Conservation (phyloP, 192 early-diverging fungal genomes). For the Diversispora epigaea region DNA sequence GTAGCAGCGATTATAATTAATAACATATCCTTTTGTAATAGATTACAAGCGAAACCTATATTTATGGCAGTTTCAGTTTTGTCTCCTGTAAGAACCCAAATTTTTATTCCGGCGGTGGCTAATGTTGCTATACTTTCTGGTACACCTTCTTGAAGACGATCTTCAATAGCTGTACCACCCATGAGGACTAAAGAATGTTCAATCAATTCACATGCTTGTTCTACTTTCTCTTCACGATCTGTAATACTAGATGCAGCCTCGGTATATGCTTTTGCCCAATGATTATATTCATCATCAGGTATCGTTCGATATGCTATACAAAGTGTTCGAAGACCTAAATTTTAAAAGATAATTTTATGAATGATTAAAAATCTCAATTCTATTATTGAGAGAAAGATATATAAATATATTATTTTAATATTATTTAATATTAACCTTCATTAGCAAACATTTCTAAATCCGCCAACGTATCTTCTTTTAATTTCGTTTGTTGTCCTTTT, state of each 20-base stretch:
- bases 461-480: slow-evolving; percentile 66
- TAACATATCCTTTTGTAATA: slow-evolving; percentile 82
- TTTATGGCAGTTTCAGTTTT: slow-evolving; percentile 98
- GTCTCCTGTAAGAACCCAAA: slow-evolving; percentile 98
- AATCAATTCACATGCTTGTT: slow-evolving; percentile 73
- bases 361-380: neutral
- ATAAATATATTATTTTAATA: slow-evolving; percentile 34
- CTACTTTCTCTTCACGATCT: slow-evolving; percentile 80
- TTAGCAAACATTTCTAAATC: slow-evolving; percentile 88
- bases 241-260: slow-evolving; percentile 71
- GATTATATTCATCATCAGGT: slow-evolving; percentile 64
- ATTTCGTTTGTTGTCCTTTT: slow-evolving; percentile 59
- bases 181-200: slow-evolving; percentile 78
- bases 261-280: slow-evolving; percentile 71
- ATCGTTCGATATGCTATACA: slow-evolving; percentile 79
- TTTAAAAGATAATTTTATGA: neutral
- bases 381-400: neutral
- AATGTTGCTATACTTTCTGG: slow-evolving; percentile 88
- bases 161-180: slow-evolving; percentile 98
- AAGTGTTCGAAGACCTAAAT: slow-evolving; percentile 77
- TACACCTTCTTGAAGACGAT: slow-evolving; percentile 96
- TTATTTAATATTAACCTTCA: slow-evolving; percentile 48
- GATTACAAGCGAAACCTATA: slow-evolving; percentile 93
- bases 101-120: slow-evolving; percentile 83
- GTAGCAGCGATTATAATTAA: slow-evolving; percentile 71